These are phyloP conservation scores for Amyloporia xantha DNA, from an alignment of 768 basidiomycete genomes.

Conservation along the genomic window DNA sequence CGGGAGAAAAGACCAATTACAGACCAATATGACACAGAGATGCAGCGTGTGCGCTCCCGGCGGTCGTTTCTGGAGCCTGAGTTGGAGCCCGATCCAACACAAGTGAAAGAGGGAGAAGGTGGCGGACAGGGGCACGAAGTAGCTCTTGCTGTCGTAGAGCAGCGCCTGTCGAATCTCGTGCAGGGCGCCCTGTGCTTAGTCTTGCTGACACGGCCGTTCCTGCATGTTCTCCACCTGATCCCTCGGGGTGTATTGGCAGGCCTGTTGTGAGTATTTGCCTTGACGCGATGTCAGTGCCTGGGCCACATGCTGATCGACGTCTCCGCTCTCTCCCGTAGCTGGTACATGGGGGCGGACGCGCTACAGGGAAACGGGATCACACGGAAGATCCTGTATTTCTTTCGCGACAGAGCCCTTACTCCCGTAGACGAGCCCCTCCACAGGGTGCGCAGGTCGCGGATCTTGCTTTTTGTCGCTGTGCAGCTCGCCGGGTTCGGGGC, in stretches of 20 bases:
- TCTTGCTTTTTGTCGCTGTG: conserved; percentile 63
- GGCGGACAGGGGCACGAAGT: conserved; percentile 35
- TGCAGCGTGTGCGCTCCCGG: conserved; percentile 2
- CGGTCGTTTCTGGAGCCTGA: conserved; percentile 7
- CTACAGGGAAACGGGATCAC: conserved; percentile 80
- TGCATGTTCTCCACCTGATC: conserved; percentile 73
- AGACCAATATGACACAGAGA: not conserved
- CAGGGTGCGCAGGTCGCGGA: conserved; percentile 65
- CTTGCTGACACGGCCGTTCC: conserved; percentile 73
- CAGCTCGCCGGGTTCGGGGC: conserved; percentile 82
- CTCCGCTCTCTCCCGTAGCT: conserved; percentile 40
- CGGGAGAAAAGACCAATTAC: not conserved
- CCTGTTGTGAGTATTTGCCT: conserved; percentile 54
- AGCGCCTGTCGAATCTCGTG: conserved; percentile 85
- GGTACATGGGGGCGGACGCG: conserved; percentile 90
- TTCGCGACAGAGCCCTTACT: conserved; percentile 64
- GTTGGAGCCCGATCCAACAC: conserved; percentile 23
- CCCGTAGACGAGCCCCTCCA: conserved; percentile 62
- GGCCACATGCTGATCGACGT: not conserved
- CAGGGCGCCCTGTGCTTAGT: conserved; percentile 78
- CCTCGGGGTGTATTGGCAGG: conserved; percentile 82
- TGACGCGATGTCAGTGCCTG: not conserved
- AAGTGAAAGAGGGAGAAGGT: conserved; percentile 17
- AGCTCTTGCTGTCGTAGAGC: conserved; percentile 78
- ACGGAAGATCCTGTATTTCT: conserved; percentile 68